These are phyloP conservation scores for Neurospora intermedia DNA, from an alignment of 495 filamentous ascomycete species.

Conservation along the genomic window DNA sequence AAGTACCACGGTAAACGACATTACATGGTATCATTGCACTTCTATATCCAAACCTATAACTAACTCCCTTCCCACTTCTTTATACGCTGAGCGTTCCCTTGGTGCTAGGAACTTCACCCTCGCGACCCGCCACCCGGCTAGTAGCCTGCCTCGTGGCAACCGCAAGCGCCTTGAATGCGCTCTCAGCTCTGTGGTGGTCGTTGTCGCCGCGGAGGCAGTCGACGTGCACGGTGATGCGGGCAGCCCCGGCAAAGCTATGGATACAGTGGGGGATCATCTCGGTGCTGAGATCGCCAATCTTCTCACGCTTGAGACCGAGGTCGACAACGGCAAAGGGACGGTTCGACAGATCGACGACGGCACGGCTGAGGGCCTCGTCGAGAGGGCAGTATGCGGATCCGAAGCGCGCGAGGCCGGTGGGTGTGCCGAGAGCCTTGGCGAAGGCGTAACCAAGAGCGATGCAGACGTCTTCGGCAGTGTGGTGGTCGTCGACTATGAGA, in stretches of 20 bases:
- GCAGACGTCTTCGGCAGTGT: slow-evolving; percentile 93
- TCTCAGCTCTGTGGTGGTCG: slow-evolving; percentile 94
- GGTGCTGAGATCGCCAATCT: slow-evolving; percentile 81
- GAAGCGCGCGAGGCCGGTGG: slow-evolving; percentile 77
- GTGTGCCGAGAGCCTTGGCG: slow-evolving; percentile 60
- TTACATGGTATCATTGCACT: slow-evolving; percentile 1
- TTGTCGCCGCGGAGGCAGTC: slow-evolving; percentile 81
- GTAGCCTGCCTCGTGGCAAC: slow-evolving; percentile 72
- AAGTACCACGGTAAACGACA: background rate
- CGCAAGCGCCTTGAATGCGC: slow-evolving; percentile 92
- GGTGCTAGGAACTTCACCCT: slow-evolving; percentile 87
- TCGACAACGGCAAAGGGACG: slow-evolving; percentile 77
- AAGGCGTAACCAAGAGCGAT: slow-evolving; percentile 83
- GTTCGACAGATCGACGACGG: slow-evolving; percentile 88
- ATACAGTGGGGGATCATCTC: slow-evolving; percentile 98
- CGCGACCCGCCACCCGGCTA: slow-evolving; percentile 58
- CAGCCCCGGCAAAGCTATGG: slow-evolving; percentile 83
- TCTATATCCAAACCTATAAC: background rate
- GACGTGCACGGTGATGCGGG: slow-evolving; percentile 87
- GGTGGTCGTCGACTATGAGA: slow-evolving; percentile 85
- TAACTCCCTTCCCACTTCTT: background rate
- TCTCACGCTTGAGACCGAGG: slow-evolving; percentile 74
- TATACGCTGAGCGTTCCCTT: slow-evolving; percentile 66
- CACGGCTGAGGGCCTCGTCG: slow-evolving; percentile 88
- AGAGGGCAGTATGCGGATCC: slow-evolving; percentile 84